phyloP scores from a whole-genome alignment of 495 filamentous ascomycete genomes.

The Extremus antarcticus region DNA sequence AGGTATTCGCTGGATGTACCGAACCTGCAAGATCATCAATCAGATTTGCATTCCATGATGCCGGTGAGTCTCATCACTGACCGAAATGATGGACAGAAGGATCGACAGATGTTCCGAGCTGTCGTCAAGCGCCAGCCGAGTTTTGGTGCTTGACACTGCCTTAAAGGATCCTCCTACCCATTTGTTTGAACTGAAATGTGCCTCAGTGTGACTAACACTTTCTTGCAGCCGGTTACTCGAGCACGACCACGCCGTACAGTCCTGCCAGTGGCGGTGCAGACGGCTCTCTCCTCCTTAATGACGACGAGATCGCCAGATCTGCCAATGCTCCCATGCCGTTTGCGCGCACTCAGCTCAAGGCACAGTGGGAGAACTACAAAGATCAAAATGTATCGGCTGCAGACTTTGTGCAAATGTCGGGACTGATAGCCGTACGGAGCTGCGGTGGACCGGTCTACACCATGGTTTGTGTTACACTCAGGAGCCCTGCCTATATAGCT shows the following conservation, averaged over 20 bases:
- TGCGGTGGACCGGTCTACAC: not conserved
- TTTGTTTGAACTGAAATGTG: no score
- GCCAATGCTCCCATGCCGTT: conserved; percentile 20
- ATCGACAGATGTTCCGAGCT: no score
- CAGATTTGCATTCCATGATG: conserved; percentile 26
- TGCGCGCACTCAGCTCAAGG: conserved; percentile 10
- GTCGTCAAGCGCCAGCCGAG: no score
- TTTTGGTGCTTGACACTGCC: no score
- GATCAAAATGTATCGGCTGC: conserved; percentile 21
- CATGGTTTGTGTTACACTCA: not conserved
- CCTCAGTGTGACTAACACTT: no score
- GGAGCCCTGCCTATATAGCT: no score
- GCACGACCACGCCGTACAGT: conserved; percentile 12
- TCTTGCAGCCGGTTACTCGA: conserved; percentile 21
- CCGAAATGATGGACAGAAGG: no score
- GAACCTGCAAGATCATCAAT: conserved; percentile 21
- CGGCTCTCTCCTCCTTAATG: conserved; percentile 20
- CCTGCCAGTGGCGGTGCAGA: conserved; percentile 20
- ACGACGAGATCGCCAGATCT: conserved; percentile 17
- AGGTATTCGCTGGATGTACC: conserved; percentile 21
- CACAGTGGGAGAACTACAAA: conserved; percentile 21
- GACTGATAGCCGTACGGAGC: not conserved
- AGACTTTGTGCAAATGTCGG: conserved; percentile 22
- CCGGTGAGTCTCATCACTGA: not conserved
- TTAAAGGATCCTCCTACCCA: no score